Base-by-base conservation (phyloP, 306 rosid species). In the Vicia villosa region DNA sequence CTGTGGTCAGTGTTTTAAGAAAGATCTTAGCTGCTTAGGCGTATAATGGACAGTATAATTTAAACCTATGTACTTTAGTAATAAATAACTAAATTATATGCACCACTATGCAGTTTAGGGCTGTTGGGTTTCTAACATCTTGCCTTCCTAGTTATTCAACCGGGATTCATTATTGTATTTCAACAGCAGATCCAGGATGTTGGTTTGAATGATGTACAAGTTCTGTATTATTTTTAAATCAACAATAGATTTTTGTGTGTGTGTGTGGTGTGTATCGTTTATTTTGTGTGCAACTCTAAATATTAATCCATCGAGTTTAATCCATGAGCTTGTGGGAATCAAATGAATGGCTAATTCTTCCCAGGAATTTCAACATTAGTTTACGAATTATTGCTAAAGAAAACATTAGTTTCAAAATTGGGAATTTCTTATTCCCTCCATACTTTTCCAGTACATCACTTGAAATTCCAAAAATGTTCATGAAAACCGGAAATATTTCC, bases 1-100 rank as follows among this genome's bases (percentile, higher is more conserved):
- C 21, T 16, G 43, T 50, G 8, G n/a, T 65, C 17, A 10, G 21
- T 65, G 38, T 66, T 51, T 37, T 46, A 43, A 34, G 52, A 81
- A 68, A 50, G 74, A 49, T 73, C 64, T 61, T 26, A 3, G 60
- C 20, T 46, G 57, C 79, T 37, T 36, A n/a, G 56, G 42, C 37
- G 10, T 63, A 43, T 51, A 57, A 54, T 62, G 69, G 61, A 2
- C 67, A 5, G 57, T 66, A 16, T 71, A 55, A 24, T 55, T 55
- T 24, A 55, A 64, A 69, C 70, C n/a, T 41, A 54, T 61, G 3
- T 34, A 55, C 34, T 49, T 6, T 28, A 32, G 49, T 55, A 64
- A 70, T 66, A 70, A 42, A 40, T 57, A 34, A 59, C 63, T 6
- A 34, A 2, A 14, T 7, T 51, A 8, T 12, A n/a, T 37, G 70